Evolutionary conservation across 495 filamentous ascomycete genomes (phyloP), one percentile per base, ranked within the genome.

Genomic region (Extremus antarcticus): DNA sequence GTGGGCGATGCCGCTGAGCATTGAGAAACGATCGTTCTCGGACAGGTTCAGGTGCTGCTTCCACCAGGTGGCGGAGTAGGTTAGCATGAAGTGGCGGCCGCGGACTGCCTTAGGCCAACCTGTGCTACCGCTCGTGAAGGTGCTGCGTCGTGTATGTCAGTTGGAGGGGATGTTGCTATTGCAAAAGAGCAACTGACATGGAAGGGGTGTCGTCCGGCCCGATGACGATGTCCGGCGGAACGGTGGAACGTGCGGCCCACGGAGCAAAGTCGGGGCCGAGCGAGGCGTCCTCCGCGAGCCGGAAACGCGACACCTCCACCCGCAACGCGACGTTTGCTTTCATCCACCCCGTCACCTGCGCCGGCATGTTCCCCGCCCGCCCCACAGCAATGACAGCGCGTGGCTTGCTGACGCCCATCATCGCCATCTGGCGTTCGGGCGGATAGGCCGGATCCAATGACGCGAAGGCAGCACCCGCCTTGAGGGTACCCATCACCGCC

Each of bases 61-160:
- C 92, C 96, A 96, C 91, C 90, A 98, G 16, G 79, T 77, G 64
- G 88, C 90, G 68, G 95, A 98, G 62, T 88, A 86, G 0, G 89
- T 79, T 51, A 96, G 68, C 47, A 80, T 86, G 71, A 84, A 98
- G 72, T 98, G 92, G 19, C 91, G 80, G 1, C 92, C 91, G 43
- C 78, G 77, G 11, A 95, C 90, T 58, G 91, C 90, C 74, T 92
- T 94, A 9, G 88, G 87, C 35, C 76, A 72, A 1, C 88, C 89
- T 72, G 95, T 89, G 2, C 81, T 86, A 1, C 91, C 90, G 13
- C 81, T 87, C 4, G 90, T 96, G 68, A 96, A 96, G 15, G n/a
- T n/a, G n/a, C n/a, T n/a, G n/a, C n/a, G n/a, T n/a, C n/a, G n/a
- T n/a, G n/a, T n/a, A n/a, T n/a, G n/a, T n/a, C n/a, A n/a, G n/a